These are phyloP conservation scores for Helichrysum umbraculigerum DNA, from an alignment of 129 eudicot genomes.

Conservation along the genomic window DNA sequence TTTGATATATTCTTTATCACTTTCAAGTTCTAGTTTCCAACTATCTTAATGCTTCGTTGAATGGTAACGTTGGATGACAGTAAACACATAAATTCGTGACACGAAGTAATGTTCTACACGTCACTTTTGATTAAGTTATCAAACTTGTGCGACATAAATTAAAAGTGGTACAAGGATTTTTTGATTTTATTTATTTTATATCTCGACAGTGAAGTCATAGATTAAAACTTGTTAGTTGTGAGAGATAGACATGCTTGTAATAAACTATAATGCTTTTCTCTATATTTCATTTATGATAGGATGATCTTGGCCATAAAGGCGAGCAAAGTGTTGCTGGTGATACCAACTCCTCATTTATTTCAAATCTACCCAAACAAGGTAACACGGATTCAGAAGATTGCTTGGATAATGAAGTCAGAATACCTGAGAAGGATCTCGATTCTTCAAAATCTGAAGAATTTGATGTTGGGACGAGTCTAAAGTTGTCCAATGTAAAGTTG, in stretches of 20 bases:
- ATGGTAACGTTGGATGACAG: constrained; percentile 8
- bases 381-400: constrained; percentile 28
- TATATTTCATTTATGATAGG: constrained; percentile 46
- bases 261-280: background rate
- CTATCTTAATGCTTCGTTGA: constrained; percentile 14
- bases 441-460: constrained; percentile 22
- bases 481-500: constrained; percentile 22
- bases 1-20: background rate
- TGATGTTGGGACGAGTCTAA: constrained; percentile 13
- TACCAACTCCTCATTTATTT: constrained; percentile 19
- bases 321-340: constrained; percentile 30
- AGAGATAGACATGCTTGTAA: background rate
- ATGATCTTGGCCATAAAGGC: constrained; percentile 35
- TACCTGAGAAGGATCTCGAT: constrained; percentile 14
- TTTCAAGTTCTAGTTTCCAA: background rate
- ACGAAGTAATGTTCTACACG: constrained; percentile 4
- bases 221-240: background rate
- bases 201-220: background rate
- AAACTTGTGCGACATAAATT: background rate
- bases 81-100: background rate
- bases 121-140: constrained; percentile 17
- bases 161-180: constrained; percentile 4
- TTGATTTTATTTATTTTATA: background rate
- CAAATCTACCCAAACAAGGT: constrained; percentile 31
- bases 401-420: constrained; percentile 13